These are phyloP conservation scores for Stachybotrys echinatus DNA, from an alignment of 2,329 filamentous ascomycete genomes.

Conservation along the genomic window DNA sequence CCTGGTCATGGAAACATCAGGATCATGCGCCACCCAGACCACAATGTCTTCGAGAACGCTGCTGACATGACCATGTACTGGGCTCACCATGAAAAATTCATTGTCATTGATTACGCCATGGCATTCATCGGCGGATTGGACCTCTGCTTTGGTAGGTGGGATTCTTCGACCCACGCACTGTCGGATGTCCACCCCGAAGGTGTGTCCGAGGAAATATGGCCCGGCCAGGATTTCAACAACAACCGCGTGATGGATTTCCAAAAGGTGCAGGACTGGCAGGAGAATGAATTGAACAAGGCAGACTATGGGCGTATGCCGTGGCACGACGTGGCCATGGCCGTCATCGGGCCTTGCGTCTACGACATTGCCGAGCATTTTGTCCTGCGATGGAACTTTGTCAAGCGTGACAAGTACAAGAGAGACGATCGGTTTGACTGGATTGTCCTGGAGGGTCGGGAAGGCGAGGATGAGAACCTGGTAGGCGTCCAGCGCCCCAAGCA, in stretches of 20 bases:
- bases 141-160: constrained; percentile 94
- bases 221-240: constrained; percentile 97
- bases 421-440: constrained; percentile 82
- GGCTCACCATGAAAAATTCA: constrained; percentile 97
- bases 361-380: constrained; percentile 96
- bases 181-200: constrained; percentile 84
- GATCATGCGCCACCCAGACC: constrained; percentile 87
- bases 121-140: constrained; percentile 95
- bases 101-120: constrained; percentile 85
- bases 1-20: constrained; percentile 85
- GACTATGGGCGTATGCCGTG: constrained; percentile 96
- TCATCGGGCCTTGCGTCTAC: constrained; percentile 85
- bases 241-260: constrained; percentile 96
- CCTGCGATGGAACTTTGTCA: constrained; percentile 92
- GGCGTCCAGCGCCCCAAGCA: constrained; percentile 85
- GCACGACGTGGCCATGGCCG: constrained; percentile 91
- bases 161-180: constrained; percentile 76
- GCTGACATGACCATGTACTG: constrained; percentile 97
- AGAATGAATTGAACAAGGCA: constrained; percentile 85
- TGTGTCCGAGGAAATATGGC: constrained; percentile 79
- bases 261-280: constrained; percentile 84
- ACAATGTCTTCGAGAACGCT: constrained; percentile 89
- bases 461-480: constrained; percentile 76
- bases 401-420: constrained; percentile 96
- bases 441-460: constrained; percentile 67